phyloP scores from a whole-genome alignment of 1,284 basidiomycete species.

The Puccinia hordei region DNA sequence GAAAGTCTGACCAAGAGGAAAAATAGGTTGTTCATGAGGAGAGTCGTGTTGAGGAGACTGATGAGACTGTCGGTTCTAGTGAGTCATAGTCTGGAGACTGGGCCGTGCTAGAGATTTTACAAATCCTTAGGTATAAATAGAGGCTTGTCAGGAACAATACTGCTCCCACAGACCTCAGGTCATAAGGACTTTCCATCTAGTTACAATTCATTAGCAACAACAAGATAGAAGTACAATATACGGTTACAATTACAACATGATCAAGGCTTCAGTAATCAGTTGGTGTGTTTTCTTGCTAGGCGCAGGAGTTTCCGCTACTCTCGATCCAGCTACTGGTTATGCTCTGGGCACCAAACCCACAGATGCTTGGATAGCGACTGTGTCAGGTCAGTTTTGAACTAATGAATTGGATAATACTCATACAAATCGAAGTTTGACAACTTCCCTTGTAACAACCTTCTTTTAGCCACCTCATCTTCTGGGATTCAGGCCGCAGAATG shows the following conservation, averaged over 20 bases:
- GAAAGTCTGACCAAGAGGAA: not conserved
- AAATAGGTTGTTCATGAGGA: not conserved
- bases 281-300: not conserved
- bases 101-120: not conserved
- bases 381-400: conserved; percentile 1
- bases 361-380: conserved; percentile 14
- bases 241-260: not conserved
- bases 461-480: not conserved
- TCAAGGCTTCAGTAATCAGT: not conserved
- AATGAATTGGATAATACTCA: not conserved
- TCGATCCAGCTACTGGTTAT: conserved; percentile 31
- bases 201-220: not conserved
- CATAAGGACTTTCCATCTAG: not conserved
- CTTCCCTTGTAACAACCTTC: not conserved
- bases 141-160: not conserved
- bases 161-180: not conserved
- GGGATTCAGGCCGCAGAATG: conserved; percentile 17
- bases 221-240: not conserved
- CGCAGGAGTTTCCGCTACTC: conserved; percentile 1
- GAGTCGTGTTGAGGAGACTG: not conserved
- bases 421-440: not conserved
- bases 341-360: conserved; percentile 2
- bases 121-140: conserved; percentile 10
- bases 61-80: not conserved
- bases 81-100: not conserved